Evolutionary conservation across 2,329 filamentous ascomycete species (phyloP).

Genomic region (Corinectria fuckeliana): DNA sequence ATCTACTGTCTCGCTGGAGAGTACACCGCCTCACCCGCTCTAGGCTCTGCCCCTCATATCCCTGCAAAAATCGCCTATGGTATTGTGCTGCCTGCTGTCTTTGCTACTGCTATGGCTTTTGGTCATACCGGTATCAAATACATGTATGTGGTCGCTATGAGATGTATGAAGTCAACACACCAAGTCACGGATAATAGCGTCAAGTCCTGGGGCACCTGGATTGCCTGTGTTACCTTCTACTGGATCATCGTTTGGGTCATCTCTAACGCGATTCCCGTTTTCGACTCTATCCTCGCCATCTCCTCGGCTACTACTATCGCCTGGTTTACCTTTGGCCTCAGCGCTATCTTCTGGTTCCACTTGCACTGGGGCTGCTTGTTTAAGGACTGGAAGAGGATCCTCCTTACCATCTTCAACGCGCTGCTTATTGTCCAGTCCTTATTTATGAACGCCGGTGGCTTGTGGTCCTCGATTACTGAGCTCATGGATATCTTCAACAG

Average conservation of each 20-base stretch:
- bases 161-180: constrained; percentile 39
- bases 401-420: constrained; percentile 32
- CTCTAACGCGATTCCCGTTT: constrained; percentile 46
- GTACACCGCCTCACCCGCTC: constrained; percentile 42
- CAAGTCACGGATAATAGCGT: constrained; percentile 41
- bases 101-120: constrained; percentile 41
- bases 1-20: constrained; percentile 44
- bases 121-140: constrained; percentile 44
- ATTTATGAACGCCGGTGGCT: constrained; percentile 45
- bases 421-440: constrained; percentile 40
- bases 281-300: constrained; percentile 46
- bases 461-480: constrained; percentile 43
- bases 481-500: constrained; percentile 39
- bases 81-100: constrained; percentile 40
- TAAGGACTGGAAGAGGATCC: constrained; percentile 31
- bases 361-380: constrained; percentile 37
- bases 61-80: constrained; percentile 44
- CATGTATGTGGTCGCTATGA: constrained; percentile 42
- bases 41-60: constrained; percentile 42
- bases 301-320: constrained; percentile 44
- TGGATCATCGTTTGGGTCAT: constrained; percentile 43
- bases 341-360: constrained; percentile 44
- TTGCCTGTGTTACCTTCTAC: constrained; percentile 41
- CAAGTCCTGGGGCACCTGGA: constrained; percentile 45
- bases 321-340: constrained; percentile 46